Evolutionary conservation across 805 yeast species (phyloP).

Genomic region (Komagataella phaffii): DNA sequence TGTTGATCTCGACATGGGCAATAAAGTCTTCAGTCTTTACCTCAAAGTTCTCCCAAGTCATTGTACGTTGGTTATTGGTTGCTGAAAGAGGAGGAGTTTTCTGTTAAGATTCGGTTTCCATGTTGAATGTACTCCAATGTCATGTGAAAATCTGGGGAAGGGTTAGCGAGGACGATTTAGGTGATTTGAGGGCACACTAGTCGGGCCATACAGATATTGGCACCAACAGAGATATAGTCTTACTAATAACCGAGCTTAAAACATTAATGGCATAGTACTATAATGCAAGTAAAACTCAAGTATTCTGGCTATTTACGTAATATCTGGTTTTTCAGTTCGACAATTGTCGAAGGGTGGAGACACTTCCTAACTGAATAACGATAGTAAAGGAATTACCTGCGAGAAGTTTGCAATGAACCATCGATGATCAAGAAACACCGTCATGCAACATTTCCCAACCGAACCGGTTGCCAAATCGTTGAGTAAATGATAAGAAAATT

Average conservation of each 20-base stretch:
- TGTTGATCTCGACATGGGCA: slow-evolving; percentile 45
- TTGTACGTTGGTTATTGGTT: background rate
- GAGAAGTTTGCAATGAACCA: background rate
- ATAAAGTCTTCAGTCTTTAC: slow-evolving; percentile 9
- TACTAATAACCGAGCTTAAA: too few species aligned
- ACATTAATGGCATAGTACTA: too few species aligned
- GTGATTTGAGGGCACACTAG: background rate
- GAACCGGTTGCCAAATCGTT: background rate
- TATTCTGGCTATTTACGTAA: too few species aligned
- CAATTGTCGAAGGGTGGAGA: too few species aligned
- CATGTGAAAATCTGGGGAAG: background rate
- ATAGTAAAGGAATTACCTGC: background rate
- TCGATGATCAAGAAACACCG: background rate
- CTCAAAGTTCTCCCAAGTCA: background rate
- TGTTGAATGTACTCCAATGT: background rate
- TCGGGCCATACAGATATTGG: too few species aligned
- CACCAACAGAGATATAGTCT: background rate
- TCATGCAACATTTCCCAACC: background rate
- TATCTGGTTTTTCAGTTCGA: too few species aligned
- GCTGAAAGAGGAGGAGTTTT: background rate
- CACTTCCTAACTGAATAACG: too few species aligned
- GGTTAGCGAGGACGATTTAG: background rate
- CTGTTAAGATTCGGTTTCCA: background rate
- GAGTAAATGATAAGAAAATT: background rate
- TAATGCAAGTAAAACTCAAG: too few species aligned